These are phyloP conservation scores for Incumbomyces delicatus DNA, from an alignment of 2,329 filamentous ascomycete species.

Conservation along the genomic window DNA sequence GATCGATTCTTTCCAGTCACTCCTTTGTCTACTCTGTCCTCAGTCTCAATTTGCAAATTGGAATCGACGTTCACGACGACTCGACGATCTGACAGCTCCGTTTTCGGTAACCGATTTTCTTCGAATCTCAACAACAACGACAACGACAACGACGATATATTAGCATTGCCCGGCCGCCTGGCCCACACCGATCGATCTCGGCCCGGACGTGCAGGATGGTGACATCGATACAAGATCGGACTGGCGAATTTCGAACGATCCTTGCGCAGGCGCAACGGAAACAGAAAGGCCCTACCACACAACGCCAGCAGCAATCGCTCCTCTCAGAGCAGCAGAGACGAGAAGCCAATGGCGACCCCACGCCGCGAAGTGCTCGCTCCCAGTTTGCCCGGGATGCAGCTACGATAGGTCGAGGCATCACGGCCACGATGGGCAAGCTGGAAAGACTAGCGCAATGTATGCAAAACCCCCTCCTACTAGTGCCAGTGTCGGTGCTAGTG, in stretches of 20 bases:
- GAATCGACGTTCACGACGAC: no score
- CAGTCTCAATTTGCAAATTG: no score
- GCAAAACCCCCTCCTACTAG: conserved; percentile 27
- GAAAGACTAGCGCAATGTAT: conserved; percentile 79
- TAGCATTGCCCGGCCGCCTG: no score
- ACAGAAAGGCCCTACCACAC: conserved; percentile 65
- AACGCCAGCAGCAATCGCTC: conserved; percentile 72
- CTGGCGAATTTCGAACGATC: conserved; percentile 87
- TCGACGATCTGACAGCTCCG: no score
- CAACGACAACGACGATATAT: no score
- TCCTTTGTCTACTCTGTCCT: no score
- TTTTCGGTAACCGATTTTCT: background rate
- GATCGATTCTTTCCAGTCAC: no score
- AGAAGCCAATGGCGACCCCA: conserved; percentile 50
- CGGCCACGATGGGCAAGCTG: conserved; percentile 85
- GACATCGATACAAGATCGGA: conserved; percentile 87
- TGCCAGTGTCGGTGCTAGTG: no score
- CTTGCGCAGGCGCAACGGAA: conserved; percentile 74
- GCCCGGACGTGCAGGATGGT: conserved; percentile 32
- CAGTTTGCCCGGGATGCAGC: conserved; percentile 90
- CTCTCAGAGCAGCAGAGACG: conserved; percentile 58
- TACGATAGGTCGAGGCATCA: conserved; percentile 85
- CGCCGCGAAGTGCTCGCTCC: conserved; percentile 54
- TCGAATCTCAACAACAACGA: no score
- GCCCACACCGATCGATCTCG: no score